These are phyloP conservation scores for Ulota crispa DNA, from an alignment of 225 moss, liverwort and hornwort genomes.

Conservation along the genomic window DNA sequence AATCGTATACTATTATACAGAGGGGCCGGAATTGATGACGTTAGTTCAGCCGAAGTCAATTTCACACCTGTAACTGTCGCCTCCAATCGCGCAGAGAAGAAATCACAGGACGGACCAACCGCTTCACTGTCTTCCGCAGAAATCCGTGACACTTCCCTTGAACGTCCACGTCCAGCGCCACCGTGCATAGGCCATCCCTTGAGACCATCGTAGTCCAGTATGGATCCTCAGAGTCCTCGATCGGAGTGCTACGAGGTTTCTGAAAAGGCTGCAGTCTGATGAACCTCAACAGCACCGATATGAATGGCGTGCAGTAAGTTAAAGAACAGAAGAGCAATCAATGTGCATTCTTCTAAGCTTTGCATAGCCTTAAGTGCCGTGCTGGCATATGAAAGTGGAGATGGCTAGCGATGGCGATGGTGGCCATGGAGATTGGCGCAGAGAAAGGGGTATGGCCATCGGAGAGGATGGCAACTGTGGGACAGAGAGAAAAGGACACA, in stretches of 20 bases:
- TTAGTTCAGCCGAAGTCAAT: background rate
- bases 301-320: background rate
- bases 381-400: background rate
- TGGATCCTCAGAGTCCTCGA: background rate
- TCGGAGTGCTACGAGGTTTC: background rate
- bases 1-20: background rate
- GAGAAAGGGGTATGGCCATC: background rate
- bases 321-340: background rate
- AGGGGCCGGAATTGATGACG: background rate
- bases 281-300: too few relatives aligned
- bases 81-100: conserved; percentile 22
- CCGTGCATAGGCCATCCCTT: background rate
- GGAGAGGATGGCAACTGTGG: background rate
- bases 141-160: background rate
- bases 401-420: background rate
- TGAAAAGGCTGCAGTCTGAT: background rate
- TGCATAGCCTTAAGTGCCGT: background rate
- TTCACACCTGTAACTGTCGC: conserved; percentile 27
- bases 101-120: conserved; percentile 22
- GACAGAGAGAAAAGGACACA: background rate
- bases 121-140: conserved; percentile 25
- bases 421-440: background rate
- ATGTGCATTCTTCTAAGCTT: background rate
- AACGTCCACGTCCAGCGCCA: background rate
- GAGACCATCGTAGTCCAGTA: background rate